These are phyloP conservation scores for Vitis hybrid DNA, from an alignment of 177 flowering plant genomes.

Conservation along the genomic window DNA sequence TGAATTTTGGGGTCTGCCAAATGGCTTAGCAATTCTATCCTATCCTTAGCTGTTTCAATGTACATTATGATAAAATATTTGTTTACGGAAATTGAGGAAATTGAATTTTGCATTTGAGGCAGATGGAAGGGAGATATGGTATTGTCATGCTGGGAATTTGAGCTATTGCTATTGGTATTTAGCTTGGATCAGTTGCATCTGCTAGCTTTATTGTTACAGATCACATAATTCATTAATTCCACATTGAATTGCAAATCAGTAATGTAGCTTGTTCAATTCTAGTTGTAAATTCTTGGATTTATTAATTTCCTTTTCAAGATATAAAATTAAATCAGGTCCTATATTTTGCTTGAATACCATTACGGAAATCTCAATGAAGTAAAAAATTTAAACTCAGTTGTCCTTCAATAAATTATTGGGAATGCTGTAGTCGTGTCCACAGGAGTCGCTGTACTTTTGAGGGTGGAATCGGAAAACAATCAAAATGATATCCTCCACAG, in stretches of 20 bases:
- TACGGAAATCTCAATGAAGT: too few species aligned
- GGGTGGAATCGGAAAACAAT: too few species aligned
- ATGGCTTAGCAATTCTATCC: slow-evolving; percentile 10
- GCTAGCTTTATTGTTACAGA: background rate
- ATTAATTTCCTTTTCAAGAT: background rate
- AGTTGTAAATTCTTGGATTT: background rate
- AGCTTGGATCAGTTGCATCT: background rate
- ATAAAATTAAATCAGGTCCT: too few species aligned
- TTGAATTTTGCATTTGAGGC: slow-evolving; percentile 19
- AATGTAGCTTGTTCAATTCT: background rate
- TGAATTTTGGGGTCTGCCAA: slow-evolving; percentile 8
- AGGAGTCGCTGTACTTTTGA: too few species aligned
- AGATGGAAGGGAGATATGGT: background rate
- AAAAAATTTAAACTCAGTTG: too few species aligned
- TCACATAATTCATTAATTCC: background rate
- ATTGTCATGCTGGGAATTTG: background rate
- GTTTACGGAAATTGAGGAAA: slow-evolving; percentile 25
- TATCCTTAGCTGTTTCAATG: slow-evolving; percentile 16
- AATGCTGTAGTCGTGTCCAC: too few species aligned
- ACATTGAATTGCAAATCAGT: background rate
- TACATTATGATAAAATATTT: slow-evolving; percentile 37
- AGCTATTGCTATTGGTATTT: background rate
- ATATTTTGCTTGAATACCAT: too few species aligned
- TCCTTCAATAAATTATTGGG: too few species aligned
- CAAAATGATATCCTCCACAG: too few species aligned